Base-by-base conservation (phyloP, 164 flowering plant species). In the Dillenia suffruticosa region DNA sequence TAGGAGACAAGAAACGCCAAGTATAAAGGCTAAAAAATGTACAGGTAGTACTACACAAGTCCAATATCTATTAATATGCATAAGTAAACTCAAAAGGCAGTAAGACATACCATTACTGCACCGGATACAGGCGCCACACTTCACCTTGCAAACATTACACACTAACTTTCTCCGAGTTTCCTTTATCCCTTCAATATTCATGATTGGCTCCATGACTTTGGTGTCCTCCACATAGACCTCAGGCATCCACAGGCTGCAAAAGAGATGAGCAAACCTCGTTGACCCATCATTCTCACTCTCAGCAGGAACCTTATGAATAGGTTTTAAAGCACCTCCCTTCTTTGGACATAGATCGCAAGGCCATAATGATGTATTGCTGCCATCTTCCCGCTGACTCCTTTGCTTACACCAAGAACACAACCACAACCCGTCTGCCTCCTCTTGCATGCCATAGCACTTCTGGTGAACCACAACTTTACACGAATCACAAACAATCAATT, bases 101-200 rank as follows among this genome's bases (percentile, higher is more conserved):
- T 57, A 69, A 61, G 61, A 74, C 96, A 70, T 95, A 95, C 99
- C 99, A 72, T 90, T 78, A 76, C 93, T 90, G 81, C 99, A 95
- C 40, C 86, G 92, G 63, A 95, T 77, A 79, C 96, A 92, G 14
- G 87, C 84, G 43, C 98, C 99, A 66, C 63, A 77, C 75, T 86
- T 95, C 66, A 80, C 78, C 75, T 84, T 92, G 95, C 99, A 95
- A 57, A 95, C 46, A 59, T 71, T 70, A 75, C 99, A 95, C 49
- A 84, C 70, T 61, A 87, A 59, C 63, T 82, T 88, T 62, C 51
- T 81, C 59, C 87, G 70, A 15, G 80, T 79, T 55, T 90, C 97
- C 66, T 84, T 81, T 40, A 88, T 77, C 54, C 79, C 85, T 24
- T 74, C 87, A 58, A 84, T 63, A 77, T 87, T 87, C 80, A 87